Conservation (phyloP, 768 basidiomycete genomes). For the Mycena polygramma region DNA sequence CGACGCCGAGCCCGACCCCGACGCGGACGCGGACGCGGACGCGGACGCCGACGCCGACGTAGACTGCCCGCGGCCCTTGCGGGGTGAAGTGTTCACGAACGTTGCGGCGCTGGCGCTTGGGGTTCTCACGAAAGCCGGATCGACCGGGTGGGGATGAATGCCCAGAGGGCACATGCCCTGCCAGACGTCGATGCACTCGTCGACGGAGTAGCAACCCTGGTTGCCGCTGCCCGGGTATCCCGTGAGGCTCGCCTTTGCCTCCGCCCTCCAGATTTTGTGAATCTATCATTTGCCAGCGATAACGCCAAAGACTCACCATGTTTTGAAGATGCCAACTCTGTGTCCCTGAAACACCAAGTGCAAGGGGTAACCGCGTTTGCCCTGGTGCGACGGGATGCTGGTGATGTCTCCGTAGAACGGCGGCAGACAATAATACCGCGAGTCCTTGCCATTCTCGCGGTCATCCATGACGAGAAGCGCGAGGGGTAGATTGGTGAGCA, state of each 20-base stretch:
- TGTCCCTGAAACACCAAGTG: neutral
- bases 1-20: too few relatives aligned
- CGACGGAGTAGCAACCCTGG: neutral
- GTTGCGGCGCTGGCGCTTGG: too few relatives aligned
- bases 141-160: neutral
- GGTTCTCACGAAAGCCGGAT: neutral
- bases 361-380: neutral
- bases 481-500: too few relatives aligned
- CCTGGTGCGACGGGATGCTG: neutral
- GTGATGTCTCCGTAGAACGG: neutral
- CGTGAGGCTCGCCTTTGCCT: neutral
- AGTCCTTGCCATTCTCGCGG: neutral
- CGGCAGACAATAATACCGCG: neutral
- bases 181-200: neutral
- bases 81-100: too few relatives aligned
- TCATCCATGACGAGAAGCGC: neutral
- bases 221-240: neutral
- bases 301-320: neutral
- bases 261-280: neutral
- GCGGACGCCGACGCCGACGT: too few relatives aligned
- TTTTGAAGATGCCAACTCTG: neutral
- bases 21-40: too few relatives aligned
- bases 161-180: neutral
- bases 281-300: too few relatives aligned
- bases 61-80: too few relatives aligned